Base-by-base conservation (phyloP, 2,329 filamentous ascomycete genomes). In the Penicillium decumbens region DNA sequence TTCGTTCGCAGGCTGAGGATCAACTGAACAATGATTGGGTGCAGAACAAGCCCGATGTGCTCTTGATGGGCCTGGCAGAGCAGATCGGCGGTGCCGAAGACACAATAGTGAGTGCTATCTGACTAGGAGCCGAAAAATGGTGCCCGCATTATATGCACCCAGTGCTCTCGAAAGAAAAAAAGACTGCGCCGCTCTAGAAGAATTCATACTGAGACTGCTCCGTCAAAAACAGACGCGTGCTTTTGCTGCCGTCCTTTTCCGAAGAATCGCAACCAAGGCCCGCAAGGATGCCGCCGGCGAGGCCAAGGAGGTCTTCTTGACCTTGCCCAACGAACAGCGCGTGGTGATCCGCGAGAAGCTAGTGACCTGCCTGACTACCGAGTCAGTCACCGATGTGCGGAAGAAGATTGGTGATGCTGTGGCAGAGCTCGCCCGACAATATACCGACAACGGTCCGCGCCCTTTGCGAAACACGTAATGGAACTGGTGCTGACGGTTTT, bases 321-420 rank as follows among this genome's bases (percentile, higher is more conserved):
- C 87, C 32, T 77, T 97, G 45, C 80, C 80, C 57, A 77, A 80
- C 51, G 83, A 88, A 30, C 85, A 93, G 67, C 85, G 87, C 57
- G 77, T 82, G 43, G 85, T 83, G 41, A 95, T 97, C 63, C 84
- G 90, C 60, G 80, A 87, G 64, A 95, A 92, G 71, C 77, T 97
- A 50, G 80, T 97, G 37, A 81, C 91, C 64, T 84, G 83, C 45
- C 77, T 96, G 45, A 82, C 82, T 50, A 78, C 77, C 54, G 93
- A 97, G 74, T 76, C 81, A 20, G 81, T 87, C 54, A 80, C 84
- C 54, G 77, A 81, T 33, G 88, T 95, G 41, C 81, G 93, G 63
- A 93, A 95, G 75, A 98, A 98, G 73, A 88, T 97, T 67, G 93
- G 91, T 62, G 93, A 98, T 73, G 90, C 92, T n/a, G 88, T 97